phyloP scores from a whole-genome alignment of 345 rosid genomes.

The Anastatica hierochuntica region DNA sequence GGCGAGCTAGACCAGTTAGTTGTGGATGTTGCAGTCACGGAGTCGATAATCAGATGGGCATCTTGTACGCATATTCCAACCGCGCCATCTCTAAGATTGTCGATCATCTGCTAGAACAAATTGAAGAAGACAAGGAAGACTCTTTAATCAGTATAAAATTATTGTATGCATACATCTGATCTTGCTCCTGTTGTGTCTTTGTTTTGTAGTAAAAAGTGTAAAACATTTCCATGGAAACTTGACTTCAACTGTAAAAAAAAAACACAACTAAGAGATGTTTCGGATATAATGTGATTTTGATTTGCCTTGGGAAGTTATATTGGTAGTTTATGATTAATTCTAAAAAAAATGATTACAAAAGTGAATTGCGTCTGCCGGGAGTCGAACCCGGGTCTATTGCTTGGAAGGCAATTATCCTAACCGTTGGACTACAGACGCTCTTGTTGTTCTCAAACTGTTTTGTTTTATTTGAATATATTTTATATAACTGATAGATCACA shows the following conservation, averaged over 20 bases:
- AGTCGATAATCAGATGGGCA: constrained; percentile 73
- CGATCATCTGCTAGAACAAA: constrained; percentile 59
- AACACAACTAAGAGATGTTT: not conserved
- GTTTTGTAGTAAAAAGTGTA: constrained; percentile 10
- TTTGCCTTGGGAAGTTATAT: too few species aligned
- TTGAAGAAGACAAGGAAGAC: not conserved
- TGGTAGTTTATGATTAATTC: too few species aligned
- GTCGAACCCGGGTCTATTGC: constrained; percentile 90
- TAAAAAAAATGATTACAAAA: not conserved
- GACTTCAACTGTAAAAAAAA: constrained; percentile 19
- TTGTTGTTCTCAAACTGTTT: too few species aligned
- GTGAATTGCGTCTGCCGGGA: constrained; percentile 62
- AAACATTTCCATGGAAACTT: constrained; percentile 1
- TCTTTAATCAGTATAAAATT: not conserved
- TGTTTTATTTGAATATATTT: too few species aligned
- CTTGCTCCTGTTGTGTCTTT: not conserved
- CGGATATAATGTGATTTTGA: constrained; percentile 5
- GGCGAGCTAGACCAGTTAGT: constrained; percentile 59
- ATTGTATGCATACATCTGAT: constrained; percentile 11
- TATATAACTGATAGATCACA: too few species aligned
- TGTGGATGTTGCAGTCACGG: constrained; percentile 39
- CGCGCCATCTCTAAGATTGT: constrained; percentile 53
- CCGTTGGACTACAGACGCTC: constrained; percentile 40
- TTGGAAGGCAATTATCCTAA: constrained; percentile 86
- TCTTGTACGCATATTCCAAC: constrained; percentile 74